phyloP scores from a whole-genome alignment of 345 rosid species.

The Brassica carinata region DNA sequence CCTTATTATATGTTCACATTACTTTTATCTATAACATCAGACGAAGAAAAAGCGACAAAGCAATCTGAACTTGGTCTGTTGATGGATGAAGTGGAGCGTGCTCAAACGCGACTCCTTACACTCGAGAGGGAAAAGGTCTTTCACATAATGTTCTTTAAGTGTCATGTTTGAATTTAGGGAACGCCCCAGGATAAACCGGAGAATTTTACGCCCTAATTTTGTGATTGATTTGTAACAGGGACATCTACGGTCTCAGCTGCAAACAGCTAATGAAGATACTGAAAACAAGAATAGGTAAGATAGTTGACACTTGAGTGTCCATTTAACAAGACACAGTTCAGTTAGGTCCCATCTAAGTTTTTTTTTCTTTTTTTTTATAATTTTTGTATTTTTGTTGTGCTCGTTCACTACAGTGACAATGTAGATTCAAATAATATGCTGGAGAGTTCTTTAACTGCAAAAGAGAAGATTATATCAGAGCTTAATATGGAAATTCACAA shows the following conservation, averaged over 20 bases:
- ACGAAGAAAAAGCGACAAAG: slow-evolving; percentile 90
- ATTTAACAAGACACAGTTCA: slow-evolving; percentile 11
- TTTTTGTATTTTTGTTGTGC: not conserved
- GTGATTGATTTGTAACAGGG: slow-evolving; percentile 56
- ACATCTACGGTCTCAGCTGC: slow-evolving; percentile 76
- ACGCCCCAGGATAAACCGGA: not conserved
- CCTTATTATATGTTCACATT: slow-evolving; percentile 15
- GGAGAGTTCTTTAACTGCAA: slow-evolving; percentile 85
- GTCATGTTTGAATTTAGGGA: slow-evolving; percentile 16
- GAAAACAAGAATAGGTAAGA: slow-evolving; percentile 71
- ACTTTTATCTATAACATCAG: slow-evolving; percentile 47
- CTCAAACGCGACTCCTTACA: slow-evolving; percentile 90
- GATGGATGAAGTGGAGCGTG: slow-evolving; percentile 99
- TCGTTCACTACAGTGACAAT: slow-evolving; percentile 58
- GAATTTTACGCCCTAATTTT: not conserved
- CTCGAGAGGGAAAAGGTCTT: slow-evolving; percentile 96
- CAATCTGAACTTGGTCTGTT: slow-evolving; percentile 91
- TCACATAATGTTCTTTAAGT: slow-evolving; percentile 12
- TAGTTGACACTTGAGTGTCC: slow-evolving; percentile 8
- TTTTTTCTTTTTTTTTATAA: slow-evolving; percentile 1
- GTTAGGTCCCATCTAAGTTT: not conserved
- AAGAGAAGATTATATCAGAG: slow-evolving; percentile 94
- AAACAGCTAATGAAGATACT: slow-evolving; percentile 82
- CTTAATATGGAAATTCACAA: slow-evolving; percentile 89
- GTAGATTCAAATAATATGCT: slow-evolving; percentile 76